Conservation (phyloP, 805 yeast genomes). For the Blastobotrys americana region DNA sequence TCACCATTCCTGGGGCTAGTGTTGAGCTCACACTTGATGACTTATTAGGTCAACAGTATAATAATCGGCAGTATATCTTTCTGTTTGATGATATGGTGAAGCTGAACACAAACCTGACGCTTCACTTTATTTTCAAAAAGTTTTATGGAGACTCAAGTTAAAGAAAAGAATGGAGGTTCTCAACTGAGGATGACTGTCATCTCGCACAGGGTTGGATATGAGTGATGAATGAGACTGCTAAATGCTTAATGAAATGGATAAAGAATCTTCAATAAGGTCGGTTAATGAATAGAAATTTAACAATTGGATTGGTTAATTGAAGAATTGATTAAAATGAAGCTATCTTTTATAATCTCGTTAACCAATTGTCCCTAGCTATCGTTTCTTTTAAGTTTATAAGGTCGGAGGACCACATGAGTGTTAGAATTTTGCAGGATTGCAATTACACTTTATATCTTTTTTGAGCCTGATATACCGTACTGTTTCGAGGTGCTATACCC, state of each 20-base stretch:
- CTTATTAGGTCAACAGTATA: constrained; percentile 66
- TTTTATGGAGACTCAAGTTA: constrained; percentile 48
- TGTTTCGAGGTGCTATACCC: no score
- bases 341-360: no score
- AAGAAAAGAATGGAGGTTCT: background rate
- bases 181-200: no score
- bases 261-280: background rate
- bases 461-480: no score
- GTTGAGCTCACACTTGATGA: constrained; percentile 61
- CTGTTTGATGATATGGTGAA: constrained; percentile 62
- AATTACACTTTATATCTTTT: no score
- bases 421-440: no score
- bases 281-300: background rate
- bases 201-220: no score
- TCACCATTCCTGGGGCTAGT: constrained; percentile 47
- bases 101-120: constrained; percentile 60
- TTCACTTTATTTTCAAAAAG: constrained; percentile 64
- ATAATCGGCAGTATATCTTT: constrained; percentile 45
- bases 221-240: no score
- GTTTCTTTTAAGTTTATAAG: no score
- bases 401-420: no score
- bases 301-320: background rate
- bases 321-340: background rate
- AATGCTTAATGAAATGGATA: no score
- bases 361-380: no score